phyloP scores from a whole-genome alignment of 2,329 filamentous ascomycete genomes.

The Hypoxylon sp. region DNA sequence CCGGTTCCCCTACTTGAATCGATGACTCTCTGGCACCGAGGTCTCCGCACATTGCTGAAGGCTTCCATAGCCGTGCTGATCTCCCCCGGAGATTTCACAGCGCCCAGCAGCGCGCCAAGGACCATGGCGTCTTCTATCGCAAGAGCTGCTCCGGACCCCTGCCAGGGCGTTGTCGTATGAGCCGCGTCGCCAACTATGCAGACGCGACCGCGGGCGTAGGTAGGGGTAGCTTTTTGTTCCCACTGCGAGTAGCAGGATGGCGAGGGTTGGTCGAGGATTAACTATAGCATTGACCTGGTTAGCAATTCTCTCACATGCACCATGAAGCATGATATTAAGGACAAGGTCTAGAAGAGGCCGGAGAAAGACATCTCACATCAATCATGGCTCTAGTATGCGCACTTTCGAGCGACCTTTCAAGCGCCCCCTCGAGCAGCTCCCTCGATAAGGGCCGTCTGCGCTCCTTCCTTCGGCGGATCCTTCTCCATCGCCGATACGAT shows the following conservation, averaged over 20 bases:
- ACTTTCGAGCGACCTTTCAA: slow-evolving; percentile 24
- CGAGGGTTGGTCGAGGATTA: slow-evolving; percentile 10
- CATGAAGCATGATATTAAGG: not conserved
- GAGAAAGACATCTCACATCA: slow-evolving; percentile 21
- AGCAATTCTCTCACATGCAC: not conserved
- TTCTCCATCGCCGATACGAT: slow-evolving; percentile 29
- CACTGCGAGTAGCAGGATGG: slow-evolving; percentile 19
- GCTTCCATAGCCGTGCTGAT: slow-evolving; percentile 12
- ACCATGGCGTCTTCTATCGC: slow-evolving; percentile 25
- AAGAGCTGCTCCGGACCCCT: slow-evolving; percentile 9
- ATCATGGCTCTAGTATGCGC: slow-evolving; percentile 33
- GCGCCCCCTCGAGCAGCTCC: slow-evolving; percentile 4
- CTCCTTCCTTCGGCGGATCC: not conserved
- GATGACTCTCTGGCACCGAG: slow-evolving; percentile 29
- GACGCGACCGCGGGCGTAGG: slow-evolving; percentile 8
- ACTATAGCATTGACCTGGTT: not conserved
- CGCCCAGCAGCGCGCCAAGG: slow-evolving; percentile 1
- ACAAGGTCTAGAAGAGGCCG: not conserved
- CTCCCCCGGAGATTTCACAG: not conserved
- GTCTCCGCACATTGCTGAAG: slow-evolving; percentile 20
- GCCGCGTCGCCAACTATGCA: slow-evolving; percentile 24
- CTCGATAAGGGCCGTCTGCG: slow-evolving; percentile 10
- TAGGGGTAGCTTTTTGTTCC: slow-evolving; percentile 17
- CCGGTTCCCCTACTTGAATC: slow-evolving; percentile 29
- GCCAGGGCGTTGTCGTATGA: slow-evolving; percentile 18